phyloP scores from a whole-genome alignment of 176 grass and related monocot species.

The Cocos nucifera region DNA sequence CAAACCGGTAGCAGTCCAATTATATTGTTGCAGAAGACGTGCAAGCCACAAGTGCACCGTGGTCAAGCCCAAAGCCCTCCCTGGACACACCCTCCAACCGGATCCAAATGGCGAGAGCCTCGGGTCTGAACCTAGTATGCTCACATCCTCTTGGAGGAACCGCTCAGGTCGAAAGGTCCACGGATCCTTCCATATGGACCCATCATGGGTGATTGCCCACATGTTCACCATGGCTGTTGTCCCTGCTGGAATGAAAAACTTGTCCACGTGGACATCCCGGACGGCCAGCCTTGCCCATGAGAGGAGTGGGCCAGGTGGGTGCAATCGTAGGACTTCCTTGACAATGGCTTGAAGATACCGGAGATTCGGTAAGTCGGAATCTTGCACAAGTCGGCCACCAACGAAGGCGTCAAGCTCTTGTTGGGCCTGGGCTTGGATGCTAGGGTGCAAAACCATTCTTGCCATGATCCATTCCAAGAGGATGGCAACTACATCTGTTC shows the following conservation, averaged over 20 bases:
- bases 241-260: constrained; percentile 15
- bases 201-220: constrained; percentile 41
- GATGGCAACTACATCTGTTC: constrained; percentile 29
- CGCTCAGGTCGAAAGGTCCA: constrained; percentile 28
- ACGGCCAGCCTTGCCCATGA: constrained; percentile 29
- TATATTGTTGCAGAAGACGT: constrained; percentile 10
- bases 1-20: neutral
- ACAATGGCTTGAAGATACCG: constrained; percentile 10
- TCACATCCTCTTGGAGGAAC: constrained; percentile 11
- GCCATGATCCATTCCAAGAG: constrained; percentile 41
- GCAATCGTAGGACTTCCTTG: constrained; percentile 31
- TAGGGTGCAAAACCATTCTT: constrained; percentile 21
- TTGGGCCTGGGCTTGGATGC: constrained; percentile 25
- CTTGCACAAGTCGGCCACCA: neutral
- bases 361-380: constrained; percentile 10
- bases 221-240: constrained; percentile 47
- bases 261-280: constrained; percentile 3
- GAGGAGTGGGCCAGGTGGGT: constrained; percentile 35
- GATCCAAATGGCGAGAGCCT: constrained; percentile 28
- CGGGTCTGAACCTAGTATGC: constrained; percentile 6
- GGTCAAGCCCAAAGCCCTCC: constrained; percentile 25
- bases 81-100: constrained; percentile 25
- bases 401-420: constrained; percentile 7
- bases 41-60: constrained; percentile 9
- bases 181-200: constrained; percentile 24